These are phyloP conservation scores for Anthoceros angustus DNA, from an alignment of 225 moss, liverwort and hornwort species.

Conservation along the genomic window DNA sequence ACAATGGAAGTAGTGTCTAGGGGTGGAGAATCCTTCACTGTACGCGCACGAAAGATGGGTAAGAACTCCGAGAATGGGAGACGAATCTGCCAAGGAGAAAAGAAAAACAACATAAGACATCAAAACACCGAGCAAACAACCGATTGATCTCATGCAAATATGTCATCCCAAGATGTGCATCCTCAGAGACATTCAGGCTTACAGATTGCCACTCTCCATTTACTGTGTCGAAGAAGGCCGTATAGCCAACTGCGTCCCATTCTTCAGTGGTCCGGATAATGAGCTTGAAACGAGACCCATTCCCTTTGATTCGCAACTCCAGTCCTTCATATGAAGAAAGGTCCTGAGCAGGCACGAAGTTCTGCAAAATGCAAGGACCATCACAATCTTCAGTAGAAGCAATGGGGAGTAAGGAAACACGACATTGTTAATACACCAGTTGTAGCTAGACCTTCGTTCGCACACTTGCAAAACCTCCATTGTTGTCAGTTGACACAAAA, in stretches of 20 bases:
- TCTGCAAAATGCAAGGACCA: constrained; percentile 18
- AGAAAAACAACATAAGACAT: not conserved
- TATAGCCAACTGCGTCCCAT: constrained; percentile 83
- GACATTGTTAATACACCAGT: not conserved
- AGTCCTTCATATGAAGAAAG: constrained; percentile 66
- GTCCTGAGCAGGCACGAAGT: constrained; percentile 43
- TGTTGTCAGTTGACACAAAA: constrained; percentile 58
- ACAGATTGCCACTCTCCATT: constrained; percentile 65
- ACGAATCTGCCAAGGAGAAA: constrained; percentile 21
- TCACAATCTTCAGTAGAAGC: not conserved
- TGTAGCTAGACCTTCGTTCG: constrained; percentile 20
- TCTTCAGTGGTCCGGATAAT: constrained; percentile 62
- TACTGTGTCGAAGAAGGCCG: constrained; percentile 50
- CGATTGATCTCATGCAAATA: not conserved
- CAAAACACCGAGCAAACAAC: not conserved
- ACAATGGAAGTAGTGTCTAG: constrained; percentile 39
- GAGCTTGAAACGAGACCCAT: constrained; percentile 72
- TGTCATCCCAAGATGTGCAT: not conserved
- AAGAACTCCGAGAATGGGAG: constrained; percentile 55
- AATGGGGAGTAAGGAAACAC: not conserved
- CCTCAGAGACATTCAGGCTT: constrained; percentile 2
- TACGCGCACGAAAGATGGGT: constrained; percentile 58
- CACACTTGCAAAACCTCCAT: constrained; percentile 79
- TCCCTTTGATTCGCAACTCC: constrained; percentile 65
- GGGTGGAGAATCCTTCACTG: constrained; percentile 41